Evolutionary conservation across 2,329 filamentous ascomycete genomes (phyloP).

Genomic region (Alternaria dauci): DNA sequence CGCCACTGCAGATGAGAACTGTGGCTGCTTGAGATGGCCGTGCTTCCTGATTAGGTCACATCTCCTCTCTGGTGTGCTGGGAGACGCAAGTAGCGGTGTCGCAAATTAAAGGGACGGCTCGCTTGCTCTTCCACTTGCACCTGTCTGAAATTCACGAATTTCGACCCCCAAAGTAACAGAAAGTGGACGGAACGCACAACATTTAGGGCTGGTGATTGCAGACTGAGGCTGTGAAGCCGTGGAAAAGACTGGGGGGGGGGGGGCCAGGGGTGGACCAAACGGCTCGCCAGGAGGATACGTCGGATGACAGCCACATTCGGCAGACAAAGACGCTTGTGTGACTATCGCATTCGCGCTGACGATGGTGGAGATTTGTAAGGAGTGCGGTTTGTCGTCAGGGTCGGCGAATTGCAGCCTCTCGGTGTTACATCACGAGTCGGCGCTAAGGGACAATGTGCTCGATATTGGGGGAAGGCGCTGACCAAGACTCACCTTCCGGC

Average conservation of each 20-base stretch:
- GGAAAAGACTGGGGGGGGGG: not conserved
- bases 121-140: not conserved
- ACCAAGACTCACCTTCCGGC: conserved; percentile 1
- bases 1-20: not conserved
- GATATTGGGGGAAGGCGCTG: conserved; percentile 8
- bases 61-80: not conserved
- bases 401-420: conserved; percentile 5
- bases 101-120: conserved; percentile 2
- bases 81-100: conserved; percentile 20
- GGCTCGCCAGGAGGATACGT: conserved; percentile 4
- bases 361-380: conserved; percentile 15
- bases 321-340: conserved; percentile 12
- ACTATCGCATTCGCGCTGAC: conserved; percentile 5
- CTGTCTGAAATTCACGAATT: not conserved
- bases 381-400: not conserved
- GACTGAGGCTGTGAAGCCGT: conserved; percentile 18
- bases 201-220: conserved; percentile 13
- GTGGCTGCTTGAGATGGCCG: conserved; percentile 38
- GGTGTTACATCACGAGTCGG: not conserved
- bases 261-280: conserved; percentile 4
- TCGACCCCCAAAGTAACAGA: conserved; percentile 9
- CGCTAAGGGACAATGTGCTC: not conserved
- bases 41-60: conserved; percentile 11
- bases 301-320: conserved; percentile 15
- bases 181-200: not conserved